Evolutionary conservation across 805 yeast species (phyloP).

Genomic region (Teunomyces pallodes): DNA sequence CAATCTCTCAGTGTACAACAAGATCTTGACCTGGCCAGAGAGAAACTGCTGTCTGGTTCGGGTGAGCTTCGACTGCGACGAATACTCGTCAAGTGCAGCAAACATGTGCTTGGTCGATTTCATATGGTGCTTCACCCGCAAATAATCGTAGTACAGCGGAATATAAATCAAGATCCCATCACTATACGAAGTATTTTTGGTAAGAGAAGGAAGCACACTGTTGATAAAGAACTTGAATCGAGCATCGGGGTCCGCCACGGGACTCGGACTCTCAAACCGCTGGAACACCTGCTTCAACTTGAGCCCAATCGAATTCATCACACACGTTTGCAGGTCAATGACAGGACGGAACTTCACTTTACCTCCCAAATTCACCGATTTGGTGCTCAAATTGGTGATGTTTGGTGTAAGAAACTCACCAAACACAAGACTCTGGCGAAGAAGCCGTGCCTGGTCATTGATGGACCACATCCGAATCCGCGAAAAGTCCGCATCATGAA

Average conservation of each 20-base stretch:
- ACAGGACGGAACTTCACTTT: constrained; percentile 53
- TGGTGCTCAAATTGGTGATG: constrained; percentile 59
- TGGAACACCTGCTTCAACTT: constrained; percentile 67
- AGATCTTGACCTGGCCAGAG: constrained; percentile 56
- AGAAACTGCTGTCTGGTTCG: constrained; percentile 70
- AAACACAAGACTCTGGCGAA: constrained; percentile 78
- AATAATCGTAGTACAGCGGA: constrained; percentile 83
- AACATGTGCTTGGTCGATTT: constrained; percentile 63
- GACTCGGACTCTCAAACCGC: constrained; percentile 58
- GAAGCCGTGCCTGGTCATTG: constrained; percentile 68
- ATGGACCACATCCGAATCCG: constrained; percentile 91
- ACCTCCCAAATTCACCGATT: constrained; percentile 57
- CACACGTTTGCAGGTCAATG: constrained; percentile 46
- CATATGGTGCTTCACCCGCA: constrained; percentile 72
- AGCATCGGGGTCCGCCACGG: constrained; percentile 72
- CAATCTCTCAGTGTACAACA: constrained; percentile 91
- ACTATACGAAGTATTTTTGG: constrained; percentile 57
- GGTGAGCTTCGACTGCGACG: constrained; percentile 66
- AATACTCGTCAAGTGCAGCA: constrained; percentile 80
- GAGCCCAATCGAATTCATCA: constrained; percentile 63
- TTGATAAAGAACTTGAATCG: constrained; percentile 79
- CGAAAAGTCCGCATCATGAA: constrained; percentile 83
- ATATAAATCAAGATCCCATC: constrained; percentile 78
- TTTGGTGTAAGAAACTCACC: constrained; percentile 80
- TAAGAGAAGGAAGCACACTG: constrained; percentile 68